phyloP scores from a whole-genome alignment of 345 rosid species.

The Bretschneidera sinensis region DNA sequence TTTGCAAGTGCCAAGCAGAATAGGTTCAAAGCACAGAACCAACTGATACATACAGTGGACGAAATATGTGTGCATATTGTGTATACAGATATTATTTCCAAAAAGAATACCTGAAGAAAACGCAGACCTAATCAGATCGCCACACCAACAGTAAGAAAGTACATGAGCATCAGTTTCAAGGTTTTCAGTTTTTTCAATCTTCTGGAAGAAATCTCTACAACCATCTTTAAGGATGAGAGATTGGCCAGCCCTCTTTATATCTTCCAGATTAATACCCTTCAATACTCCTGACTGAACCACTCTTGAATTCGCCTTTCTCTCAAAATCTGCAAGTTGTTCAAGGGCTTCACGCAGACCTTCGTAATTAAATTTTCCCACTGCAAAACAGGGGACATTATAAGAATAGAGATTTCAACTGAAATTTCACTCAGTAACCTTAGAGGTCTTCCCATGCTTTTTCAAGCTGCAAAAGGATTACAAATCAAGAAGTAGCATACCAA shows the following conservation, averaged over 20 bases:
- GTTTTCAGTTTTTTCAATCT: conserved; percentile 25
- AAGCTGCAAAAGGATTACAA: neutral
- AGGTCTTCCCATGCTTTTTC: conserved; percentile 8
- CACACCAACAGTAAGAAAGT: conserved; percentile 58
- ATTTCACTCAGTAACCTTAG: conserved; percentile 3
- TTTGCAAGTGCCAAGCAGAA: too few species aligned
- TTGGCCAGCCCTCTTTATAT: conserved; percentile 40
- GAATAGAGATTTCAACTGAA: conserved; percentile 4
- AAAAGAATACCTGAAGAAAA: conserved; percentile 39
- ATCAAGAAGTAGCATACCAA: conserved; percentile 2
- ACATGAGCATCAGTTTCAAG: conserved; percentile 32
- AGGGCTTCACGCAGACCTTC: conserved; percentile 42
- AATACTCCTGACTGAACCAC: conserved; percentile 49
- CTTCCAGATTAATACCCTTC: conserved; percentile 45
- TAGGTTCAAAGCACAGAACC: too few species aligned
- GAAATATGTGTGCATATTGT: neutral
- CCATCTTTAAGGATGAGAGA: conserved; percentile 47
- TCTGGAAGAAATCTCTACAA: conserved; percentile 38
- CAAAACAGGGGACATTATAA: conserved; percentile 7
- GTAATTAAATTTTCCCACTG: conserved; percentile 25
- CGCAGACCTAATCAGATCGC: conserved; percentile 50
- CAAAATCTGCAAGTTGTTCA: conserved; percentile 40
- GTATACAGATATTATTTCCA: neutral
- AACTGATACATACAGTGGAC: neutral
- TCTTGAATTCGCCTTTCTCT: conserved; percentile 42